Conservation (phyloP, 1,139 yeast genomes). For the Chernovozyma sophiae-reginae region DNA sequence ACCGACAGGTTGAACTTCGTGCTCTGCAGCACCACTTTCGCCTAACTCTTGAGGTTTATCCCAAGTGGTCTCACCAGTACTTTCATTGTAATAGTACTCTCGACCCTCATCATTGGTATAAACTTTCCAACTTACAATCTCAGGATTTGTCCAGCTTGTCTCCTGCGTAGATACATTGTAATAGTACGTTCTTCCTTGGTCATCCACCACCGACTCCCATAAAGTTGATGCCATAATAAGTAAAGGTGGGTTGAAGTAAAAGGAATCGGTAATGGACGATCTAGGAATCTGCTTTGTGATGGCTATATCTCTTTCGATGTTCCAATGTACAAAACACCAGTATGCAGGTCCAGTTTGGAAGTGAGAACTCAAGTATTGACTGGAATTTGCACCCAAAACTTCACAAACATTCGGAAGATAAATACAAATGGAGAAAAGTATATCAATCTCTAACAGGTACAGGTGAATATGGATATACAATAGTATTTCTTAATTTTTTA, state of each 20-base stretch:
- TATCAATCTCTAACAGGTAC: too few species aligned
- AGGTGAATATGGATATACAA: too few species aligned
- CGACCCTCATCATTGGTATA: constrained; percentile 66
- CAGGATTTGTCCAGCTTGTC: constrained; percentile 83
- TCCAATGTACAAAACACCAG: too few species aligned
- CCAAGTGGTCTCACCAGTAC: constrained; percentile 75
- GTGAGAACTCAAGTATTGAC: too few species aligned
- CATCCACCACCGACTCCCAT: constrained; percentile 68
- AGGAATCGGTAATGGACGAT: not conserved
- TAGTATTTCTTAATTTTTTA: too few species aligned
- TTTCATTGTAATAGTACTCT: constrained; percentile 66
- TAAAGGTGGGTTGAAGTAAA: too few species aligned
- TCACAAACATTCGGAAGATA: too few species aligned
- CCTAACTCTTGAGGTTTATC: constrained; percentile 54
- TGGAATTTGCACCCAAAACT: too few species aligned
- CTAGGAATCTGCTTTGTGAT: too few species aligned
- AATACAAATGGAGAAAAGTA: too few species aligned
- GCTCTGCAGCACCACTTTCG: not conserved
- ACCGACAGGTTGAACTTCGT: not conserved
- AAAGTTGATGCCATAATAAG: constrained; percentile 5
- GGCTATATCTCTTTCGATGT: too few species aligned
- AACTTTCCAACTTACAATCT: constrained; percentile 56
- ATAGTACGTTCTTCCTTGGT: constrained; percentile 68
- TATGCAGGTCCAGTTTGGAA: too few species aligned
- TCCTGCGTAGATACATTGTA: constrained; percentile 62